These are phyloP conservation scores for Ogataea dorogensis DNA, from an alignment of 805 yeast genomes.

Conservation along the genomic window DNA sequence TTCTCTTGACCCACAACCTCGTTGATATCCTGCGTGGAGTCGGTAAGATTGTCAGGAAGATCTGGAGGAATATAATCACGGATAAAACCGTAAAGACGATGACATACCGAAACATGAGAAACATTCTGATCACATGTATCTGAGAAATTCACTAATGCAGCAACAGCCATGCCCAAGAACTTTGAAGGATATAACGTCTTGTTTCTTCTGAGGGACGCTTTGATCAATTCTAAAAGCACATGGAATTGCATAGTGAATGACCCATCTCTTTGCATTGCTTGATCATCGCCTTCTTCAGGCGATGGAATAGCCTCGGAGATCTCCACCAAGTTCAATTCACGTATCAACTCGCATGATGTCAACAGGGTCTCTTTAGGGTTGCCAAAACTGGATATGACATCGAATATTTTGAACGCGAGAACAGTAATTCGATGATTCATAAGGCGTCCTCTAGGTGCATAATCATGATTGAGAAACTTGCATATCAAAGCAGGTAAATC, in stretches of 20 bases:
- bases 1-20: constrained; percentile 52
- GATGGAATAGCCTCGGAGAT: constrained; percentile 3
- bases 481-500: constrained; percentile 75
- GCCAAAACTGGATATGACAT: constrained; percentile 63
- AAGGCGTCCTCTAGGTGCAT: not conserved
- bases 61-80: constrained; percentile 56
- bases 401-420: constrained; percentile 49
- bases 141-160: constrained; percentile 55
- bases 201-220: constrained; percentile 56
- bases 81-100: constrained; percentile 62
- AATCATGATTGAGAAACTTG: constrained; percentile 42
- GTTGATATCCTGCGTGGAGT: constrained; percentile 40
- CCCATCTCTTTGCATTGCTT: constrained; percentile 6
- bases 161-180: constrained; percentile 66
- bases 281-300: constrained; percentile 15
- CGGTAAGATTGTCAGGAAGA: constrained; percentile 38
- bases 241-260: constrained; percentile 60
- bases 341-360: constrained; percentile 64
- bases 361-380: constrained; percentile 79
- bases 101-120: constrained; percentile 42
- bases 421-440: not conserved
- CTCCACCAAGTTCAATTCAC: constrained; percentile 29
- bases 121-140: constrained; percentile 39
- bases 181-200: constrained; percentile 75
- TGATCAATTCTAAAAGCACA: constrained; percentile 62